Evolutionary conservation across 768 basidiomycete species (phyloP), one percentile per base, ranked within the genome.

Genomic region (Lanmaoa pseudosensibilis): DNA sequence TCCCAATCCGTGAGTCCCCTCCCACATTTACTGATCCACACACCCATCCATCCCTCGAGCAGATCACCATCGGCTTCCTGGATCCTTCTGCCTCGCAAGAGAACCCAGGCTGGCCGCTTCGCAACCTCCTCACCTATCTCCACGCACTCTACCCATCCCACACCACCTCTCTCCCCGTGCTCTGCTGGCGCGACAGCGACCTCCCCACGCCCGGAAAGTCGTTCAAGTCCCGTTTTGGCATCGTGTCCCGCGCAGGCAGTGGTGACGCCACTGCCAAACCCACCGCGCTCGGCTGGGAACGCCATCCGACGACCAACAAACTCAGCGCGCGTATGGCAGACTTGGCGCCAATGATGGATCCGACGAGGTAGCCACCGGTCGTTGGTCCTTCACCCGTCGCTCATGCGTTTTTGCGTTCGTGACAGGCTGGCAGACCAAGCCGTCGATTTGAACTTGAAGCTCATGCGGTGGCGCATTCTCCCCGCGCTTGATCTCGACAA

Each of bases 381-480:
- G 4, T 6, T 27, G 6, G 27, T 27, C 27, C 6, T 27, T 27
- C 27, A 4, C 27, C 27, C 27, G 21, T 46, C 27, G 16, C n/a
- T 39, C 38, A n/a, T 39, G 10, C n/a, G 38, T n/a, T 10, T 2
- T 49, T 6, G 7, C 3, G 5, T 10, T 33, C 6, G 45, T 34
- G 12, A 30, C 60, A 94, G 94, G 62, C 82, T 98, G 5, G 95
- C 96, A 1, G 86, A 92, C 60, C 96, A 99, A 72, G 97, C 97
- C 0, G 94, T 98, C n/a, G 94, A 98, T 73, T 78, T 99, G 39
- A 99, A 98, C 68, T 78, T 98, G 46, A 98, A 98, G 69, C 81
- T 99, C 40, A 98, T 99, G 96, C 83, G 93, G 19, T 98, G 96
- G 96, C 83, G 96, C 19, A 94, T 98, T 61, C 77, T 98, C 19